A percentile compares a stretch with the other conserved stretches of the same genome.
Evolutionary conservation across 2,329 filamentous ascomycete species (phyloP).

Genomic region (Aschersonia sp.): DNA sequence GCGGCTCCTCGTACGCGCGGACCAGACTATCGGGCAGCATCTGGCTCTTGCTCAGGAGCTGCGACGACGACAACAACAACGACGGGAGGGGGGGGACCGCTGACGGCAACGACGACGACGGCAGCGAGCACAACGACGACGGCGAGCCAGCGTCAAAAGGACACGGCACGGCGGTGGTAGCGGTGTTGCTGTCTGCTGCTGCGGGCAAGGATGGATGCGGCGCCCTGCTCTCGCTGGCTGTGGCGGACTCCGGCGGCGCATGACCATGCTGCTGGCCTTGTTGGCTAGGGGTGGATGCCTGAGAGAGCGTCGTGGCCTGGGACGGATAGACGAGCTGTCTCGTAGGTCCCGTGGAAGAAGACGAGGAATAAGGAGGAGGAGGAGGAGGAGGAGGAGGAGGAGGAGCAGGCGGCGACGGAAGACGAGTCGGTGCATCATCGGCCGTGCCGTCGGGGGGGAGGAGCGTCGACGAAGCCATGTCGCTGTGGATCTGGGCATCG

Average conservation of each 20-base stretch:
- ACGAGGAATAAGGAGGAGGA: neutral
- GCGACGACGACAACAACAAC: constrained; percentile 18
- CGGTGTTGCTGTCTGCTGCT: constrained; percentile 3
- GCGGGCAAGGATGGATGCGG: constrained; percentile 8
- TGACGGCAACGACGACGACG: too few relatives aligned
- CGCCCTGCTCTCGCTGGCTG: neutral
- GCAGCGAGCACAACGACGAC: too few relatives aligned
- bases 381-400: neutral
- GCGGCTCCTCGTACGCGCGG: constrained; percentile 16
- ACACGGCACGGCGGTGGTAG: constrained; percentile 12
- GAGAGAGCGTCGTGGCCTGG: too few relatives aligned
- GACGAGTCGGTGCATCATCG: too few relatives aligned
- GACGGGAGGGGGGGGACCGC: constrained; percentile 3
- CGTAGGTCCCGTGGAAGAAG: too few relatives aligned
- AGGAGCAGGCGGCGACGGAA: neutral
- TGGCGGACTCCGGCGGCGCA: too few relatives aligned
- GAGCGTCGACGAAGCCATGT: constrained; percentile 26
- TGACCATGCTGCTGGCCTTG: neutral
- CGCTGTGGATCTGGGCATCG: constrained; percentile 33
- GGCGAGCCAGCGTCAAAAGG: constrained; percentile 3
- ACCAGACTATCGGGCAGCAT: constrained; percentile 34
- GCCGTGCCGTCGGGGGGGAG: constrained; percentile 8
- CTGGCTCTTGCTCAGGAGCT: constrained; percentile 36
- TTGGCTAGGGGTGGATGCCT: neutral
- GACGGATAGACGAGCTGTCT: too few relatives aligned